Base-by-base conservation (phyloP, 306 rosid genomes). In the Lathyrus oleraceus region DNA sequence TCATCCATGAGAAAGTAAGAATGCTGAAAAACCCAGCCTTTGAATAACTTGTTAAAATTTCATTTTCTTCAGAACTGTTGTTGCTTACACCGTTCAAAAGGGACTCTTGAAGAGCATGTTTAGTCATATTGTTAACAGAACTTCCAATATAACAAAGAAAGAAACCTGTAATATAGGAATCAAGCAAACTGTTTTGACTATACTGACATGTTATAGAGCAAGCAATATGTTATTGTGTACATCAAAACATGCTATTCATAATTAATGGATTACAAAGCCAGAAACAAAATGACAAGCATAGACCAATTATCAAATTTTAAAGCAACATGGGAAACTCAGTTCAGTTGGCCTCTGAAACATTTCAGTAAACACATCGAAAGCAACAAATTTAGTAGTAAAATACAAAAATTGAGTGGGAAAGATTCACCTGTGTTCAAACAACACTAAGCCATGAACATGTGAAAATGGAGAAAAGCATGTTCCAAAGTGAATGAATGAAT, bases 61-160 rank as follows among this genome's bases (percentile, higher is more conserved):
- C 76, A 59, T 48, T 72, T 64, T 74, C 87, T 70, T 16, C 83
- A n/a, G 58, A 65, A 21, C 40, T 64, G 39, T 70, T 69, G 12
- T 42, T 42, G 47, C 69, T 39, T 39, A 52, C 68, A 64, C 87
- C 87, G 38, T 84, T 87, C 79, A 91, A 77, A 78, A 91, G 90
- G 65, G 89, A 56, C 57, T 92, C 95, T 40, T 80, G 81, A 45
- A 89, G 91, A 59, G 64, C 28, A 62, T 60, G 60, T 19, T 73
- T 76, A 67, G 68, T 72, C 76, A 68, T 73, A 8, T 48, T 80
- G 60, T 80, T 80, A 39, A 65, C 65, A 11, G 60, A 73, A 75
- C 47, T 62, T 67, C 76, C 90, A 25, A 80, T 77, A 63, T 47
- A 85, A 25, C 83, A 71, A 47, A 89, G 64, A 72, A 80, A 74